phyloP scores from a whole-genome alignment of 2,329 filamentous ascomycete species.

The Fusarium nanum region DNA sequence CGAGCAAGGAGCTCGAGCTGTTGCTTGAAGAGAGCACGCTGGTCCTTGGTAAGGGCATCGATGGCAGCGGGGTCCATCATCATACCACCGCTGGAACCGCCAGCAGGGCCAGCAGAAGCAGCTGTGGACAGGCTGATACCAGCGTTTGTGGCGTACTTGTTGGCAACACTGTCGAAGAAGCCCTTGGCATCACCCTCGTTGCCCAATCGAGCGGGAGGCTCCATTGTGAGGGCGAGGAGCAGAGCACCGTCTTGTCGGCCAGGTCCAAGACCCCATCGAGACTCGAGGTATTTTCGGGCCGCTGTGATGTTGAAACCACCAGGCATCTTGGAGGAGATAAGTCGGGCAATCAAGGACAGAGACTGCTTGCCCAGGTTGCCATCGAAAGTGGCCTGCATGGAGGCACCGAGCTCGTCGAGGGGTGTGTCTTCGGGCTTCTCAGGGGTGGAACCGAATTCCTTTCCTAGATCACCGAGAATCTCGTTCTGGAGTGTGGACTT shows the following conservation, averaged over 20 bases:
- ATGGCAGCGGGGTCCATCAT: conserved; percentile 99
- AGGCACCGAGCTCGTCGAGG: conserved; percentile 90
- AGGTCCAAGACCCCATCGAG: conserved; percentile 86
- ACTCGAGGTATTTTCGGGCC: conserved; percentile 94
- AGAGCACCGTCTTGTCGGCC: conserved; percentile 93
- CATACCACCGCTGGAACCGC: conserved; percentile 83
- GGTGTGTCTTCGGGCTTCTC: conserved; percentile 99
- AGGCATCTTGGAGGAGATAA: conserved; percentile 99
- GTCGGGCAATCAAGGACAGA: conserved; percentile 87
- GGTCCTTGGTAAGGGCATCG: conserved; percentile 96
- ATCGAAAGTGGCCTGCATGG: conserved; percentile 99
- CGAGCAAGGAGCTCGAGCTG: conserved; percentile 94
- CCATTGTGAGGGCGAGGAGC: conserved; percentile 89
- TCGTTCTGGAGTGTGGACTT: conserved; percentile 99
- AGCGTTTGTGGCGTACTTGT: conserved; percentile 87
- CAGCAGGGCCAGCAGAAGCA: conserved; percentile 78
- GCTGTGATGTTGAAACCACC: conserved; percentile 99
- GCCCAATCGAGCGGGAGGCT: conserved; percentile 87
- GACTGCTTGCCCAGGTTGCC: conserved; percentile 98
- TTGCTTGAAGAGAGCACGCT: conserved; percentile 96
- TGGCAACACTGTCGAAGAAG: conserved; percentile 87
- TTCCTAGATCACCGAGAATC: conserved; percentile 95
- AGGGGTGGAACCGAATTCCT: conserved; percentile 97
- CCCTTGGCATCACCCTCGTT: conserved; percentile 92
- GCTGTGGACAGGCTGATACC: conserved; percentile 86